Evolutionary conservation across 352 stramenopile species (phyloP), one percentile per base, ranked within the genome.

Genomic region (Plasmopara halstedii): DNA sequence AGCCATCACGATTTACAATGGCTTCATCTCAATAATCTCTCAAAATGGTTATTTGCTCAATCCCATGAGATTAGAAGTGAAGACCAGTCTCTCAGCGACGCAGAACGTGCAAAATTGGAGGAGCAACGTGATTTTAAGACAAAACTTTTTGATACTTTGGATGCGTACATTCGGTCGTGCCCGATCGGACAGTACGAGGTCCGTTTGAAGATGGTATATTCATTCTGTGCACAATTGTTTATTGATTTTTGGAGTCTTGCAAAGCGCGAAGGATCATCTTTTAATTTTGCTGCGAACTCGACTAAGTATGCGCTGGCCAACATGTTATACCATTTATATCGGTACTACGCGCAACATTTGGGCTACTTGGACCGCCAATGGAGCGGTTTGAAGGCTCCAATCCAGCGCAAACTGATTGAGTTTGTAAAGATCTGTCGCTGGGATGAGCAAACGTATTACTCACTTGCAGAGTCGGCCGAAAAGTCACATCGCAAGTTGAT

Each of bases 381-480:
- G 81, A 75, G 78, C 27, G 73, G 74, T n/a, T 56, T 97, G 0
- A 91, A 95, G 44, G 73, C 70, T 3, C 95, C 94, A 14, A 97
- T 99, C 50, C 93, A 99, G 70, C 95, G 93, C 23, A 94, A 98
- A 57, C 56, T 99, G 4, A 88, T 97, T 58, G 95, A 99, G 45
- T 97, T 99, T 67, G 86, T 97, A 25, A 99, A 98, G 54, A 88
- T 99, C 23, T 93, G 83, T 23, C 97, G 96, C 42, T 99, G 97
- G 97, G 97, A 99, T 58, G 96, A 99, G 49, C 96, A 99, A 64
- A 99, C 95, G 19, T 99, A 99, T 62, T 99, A 99, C 74, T 96
- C 96, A 29, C 67, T 99, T 17, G 92, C 91, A 8, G 97, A 98
- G 46, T 98, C 94, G 5, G 93, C 92, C 0, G 92, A 99, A 50